phyloP scores from a whole-genome alignment of 176 grass and related monocot species.

The Saccharum officinarum region DNA sequence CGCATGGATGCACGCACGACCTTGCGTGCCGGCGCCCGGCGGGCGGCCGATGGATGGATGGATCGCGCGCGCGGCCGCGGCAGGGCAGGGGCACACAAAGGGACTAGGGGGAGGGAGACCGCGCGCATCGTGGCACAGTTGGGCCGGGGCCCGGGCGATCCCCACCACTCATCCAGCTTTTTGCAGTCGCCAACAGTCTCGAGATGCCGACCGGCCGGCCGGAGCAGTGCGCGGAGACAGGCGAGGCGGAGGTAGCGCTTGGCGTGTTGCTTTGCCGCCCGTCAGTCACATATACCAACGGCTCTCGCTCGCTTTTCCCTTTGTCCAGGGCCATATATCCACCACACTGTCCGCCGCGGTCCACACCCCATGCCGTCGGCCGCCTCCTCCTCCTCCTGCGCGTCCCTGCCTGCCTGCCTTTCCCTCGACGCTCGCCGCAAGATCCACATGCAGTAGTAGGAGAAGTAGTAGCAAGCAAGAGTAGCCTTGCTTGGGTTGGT shows the following conservation, averaged over 20 bases:
- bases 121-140: slow-evolving; percentile 49
- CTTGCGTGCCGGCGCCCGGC: too few relatives aligned
- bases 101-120: not conserved
- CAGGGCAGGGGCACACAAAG: not conserved
- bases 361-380: slow-evolving; percentile 7
- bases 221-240: slow-evolving; percentile 8
- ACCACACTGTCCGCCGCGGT: not conserved
- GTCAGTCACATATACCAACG: not conserved
- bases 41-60: too few relatives aligned
- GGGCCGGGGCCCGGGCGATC: slow-evolving; percentile 15
- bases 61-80: too few relatives aligned
- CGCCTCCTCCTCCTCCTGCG: not conserved
- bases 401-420: slow-evolving; percentile 27
- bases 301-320: not conserved
- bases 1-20: too few relatives aligned
- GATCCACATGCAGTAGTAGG: slow-evolving; percentile 46
- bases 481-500: not conserved
- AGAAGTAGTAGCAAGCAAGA: not conserved
- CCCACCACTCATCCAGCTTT: slow-evolving; percentile 42
- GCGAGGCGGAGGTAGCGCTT: not conserved
- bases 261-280: not conserved
- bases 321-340: slow-evolving; percentile 16
- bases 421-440: slow-evolving; percentile 53
- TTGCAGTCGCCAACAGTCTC: slow-evolving; percentile 33
- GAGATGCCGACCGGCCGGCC: slow-evolving; percentile 24